phyloP scores from a whole-genome alignment of 352 stramenopile genomes.

The Phytophthora hybrid region DNA sequence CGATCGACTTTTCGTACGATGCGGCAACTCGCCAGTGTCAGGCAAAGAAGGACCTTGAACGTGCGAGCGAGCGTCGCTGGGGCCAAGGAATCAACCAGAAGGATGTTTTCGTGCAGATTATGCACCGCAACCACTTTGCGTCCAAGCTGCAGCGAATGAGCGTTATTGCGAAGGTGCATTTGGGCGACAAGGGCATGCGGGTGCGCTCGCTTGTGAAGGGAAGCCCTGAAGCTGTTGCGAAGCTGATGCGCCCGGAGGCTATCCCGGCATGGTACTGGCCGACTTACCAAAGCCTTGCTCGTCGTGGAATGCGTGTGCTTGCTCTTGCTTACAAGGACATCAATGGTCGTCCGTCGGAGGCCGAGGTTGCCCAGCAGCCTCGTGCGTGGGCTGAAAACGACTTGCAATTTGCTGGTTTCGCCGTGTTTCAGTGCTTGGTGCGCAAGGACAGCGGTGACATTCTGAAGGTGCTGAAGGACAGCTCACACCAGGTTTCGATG shows the following conservation, averaged over 20 bases:
- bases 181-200: conserved; percentile 70
- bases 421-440: conserved; percentile 90
- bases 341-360: conserved; percentile 67
- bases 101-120: conserved; percentile 89
- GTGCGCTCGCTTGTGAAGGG: conserved; percentile 97
- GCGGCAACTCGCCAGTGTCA: conserved; percentile 74
- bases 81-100: conserved; percentile 73
- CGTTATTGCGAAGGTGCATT: conserved; percentile 92
- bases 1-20: conserved; percentile 95
- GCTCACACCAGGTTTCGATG: conserved; percentile 96
- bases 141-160: conserved; percentile 98
- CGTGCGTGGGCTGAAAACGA: conserved; percentile 93
- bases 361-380: conserved; percentile 83
- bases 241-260: conserved; percentile 80
- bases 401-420: conserved; percentile 97
- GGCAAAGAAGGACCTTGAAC: conserved; percentile 78
- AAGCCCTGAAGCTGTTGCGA: conserved; percentile 94
- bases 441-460: conserved; percentile 97
- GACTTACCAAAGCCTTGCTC: conserved; percentile 86
- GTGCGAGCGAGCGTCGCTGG: conserved; percentile 76
- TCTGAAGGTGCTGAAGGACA: conserved; percentile 93
- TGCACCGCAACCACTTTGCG: conserved; percentile 96
- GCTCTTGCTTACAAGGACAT: conserved; percentile 97
- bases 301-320: conserved; percentile 93
- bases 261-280: conserved; percentile 93